phyloP scores from a whole-genome alignment of 78 protist genomes.

The Speleostelium caveatum region DNA sequence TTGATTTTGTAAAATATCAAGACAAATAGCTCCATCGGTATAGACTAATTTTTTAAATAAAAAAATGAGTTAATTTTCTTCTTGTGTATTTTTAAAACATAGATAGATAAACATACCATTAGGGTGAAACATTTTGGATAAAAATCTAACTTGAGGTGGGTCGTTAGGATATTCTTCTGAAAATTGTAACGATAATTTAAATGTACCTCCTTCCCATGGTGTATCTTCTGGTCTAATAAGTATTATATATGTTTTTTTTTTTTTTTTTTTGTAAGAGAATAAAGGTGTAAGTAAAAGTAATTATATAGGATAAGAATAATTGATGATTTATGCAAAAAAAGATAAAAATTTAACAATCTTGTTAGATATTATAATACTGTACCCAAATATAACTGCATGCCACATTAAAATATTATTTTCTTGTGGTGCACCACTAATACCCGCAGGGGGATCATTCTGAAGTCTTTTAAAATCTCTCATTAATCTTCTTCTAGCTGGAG shows the following conservation, averaged over 20 bases:
- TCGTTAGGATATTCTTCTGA: slow-evolving; percentile 99
- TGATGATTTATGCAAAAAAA: too few relatives aligned
- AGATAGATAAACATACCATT: slow-evolving; percentile 82
- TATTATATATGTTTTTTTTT: too few relatives aligned
- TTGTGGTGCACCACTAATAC: slow-evolving; percentile 95
- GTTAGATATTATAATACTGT: background rate
- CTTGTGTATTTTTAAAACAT: background rate
- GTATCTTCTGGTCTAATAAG: slow-evolving; percentile 98
- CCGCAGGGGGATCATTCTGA: slow-evolving; percentile 95
- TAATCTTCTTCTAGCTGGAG: slow-evolving; percentile 93
- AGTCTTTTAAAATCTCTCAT: slow-evolving; percentile 97
- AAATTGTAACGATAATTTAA: slow-evolving; percentile 96
- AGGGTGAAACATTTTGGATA: slow-evolving; percentile 98
- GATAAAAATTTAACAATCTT: background rate
- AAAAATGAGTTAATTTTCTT: background rate
- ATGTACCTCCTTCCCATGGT: slow-evolving; percentile 99
- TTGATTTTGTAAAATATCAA: slow-evolving; percentile 99
- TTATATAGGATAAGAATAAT: background rate
- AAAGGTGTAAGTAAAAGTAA: too few relatives aligned
- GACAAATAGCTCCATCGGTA: slow-evolving; percentile 99
- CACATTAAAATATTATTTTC: slow-evolving; percentile 97
- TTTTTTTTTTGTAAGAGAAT: too few relatives aligned
- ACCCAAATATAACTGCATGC: slow-evolving; percentile 99
- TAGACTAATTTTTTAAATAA: slow-evolving; percentile 87
- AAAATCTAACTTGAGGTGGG: slow-evolving; percentile 98